Base-by-base conservation (phyloP, 306 rosid species). In the Albizia julibrissin region DNA sequence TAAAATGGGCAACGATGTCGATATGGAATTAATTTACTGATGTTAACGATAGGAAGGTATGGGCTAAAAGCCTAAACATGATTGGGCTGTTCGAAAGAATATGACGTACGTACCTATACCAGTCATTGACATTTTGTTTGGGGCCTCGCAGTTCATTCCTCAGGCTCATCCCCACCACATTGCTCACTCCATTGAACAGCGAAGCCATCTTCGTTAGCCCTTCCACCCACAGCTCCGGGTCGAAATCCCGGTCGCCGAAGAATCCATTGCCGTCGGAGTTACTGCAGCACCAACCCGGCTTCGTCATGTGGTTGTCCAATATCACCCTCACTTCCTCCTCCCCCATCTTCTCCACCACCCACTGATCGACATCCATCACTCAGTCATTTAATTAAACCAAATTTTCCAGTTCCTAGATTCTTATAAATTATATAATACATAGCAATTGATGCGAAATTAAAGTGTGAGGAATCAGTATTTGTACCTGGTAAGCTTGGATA, bases 71-170 rank as follows among this genome's bases (percentile, higher is more conserved):
- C 37, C 37, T 33, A 33, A 0, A 66, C 42, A 12, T 33, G 14
- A 67, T 67, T 67, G 72, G 44, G 44, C 42, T 14, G 12, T 31
- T 3, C 3, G 31, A 26, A 26, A 13, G 21, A 29, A 64, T 0
- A 37, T 29, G n/a, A 19, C 33, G 34, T 84, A 68, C 33, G 34
- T 87, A 92, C 97, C 86, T 92, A 87, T 84, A 92, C 94, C 97
- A 94, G 81, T 91, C 91, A 8, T 79, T 33, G 34, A 84, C 82
- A 68, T 89, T 92, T 77, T 92, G 97, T 76, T 47, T 94, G 31
- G 91, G 93, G 64, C 95, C 97, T 65, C 97, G 86, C 31, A 92
- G 89, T 83, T 94, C 97, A 43, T 92, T 94, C 84, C 98, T 92
- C 74, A 94, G 77, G 88, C 98, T 94, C 93, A 94, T 89, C 21